phyloP scores from a whole-genome alignment of 2,329 filamentous ascomycete genomes.

The Sclerotinia glacialis region DNA sequence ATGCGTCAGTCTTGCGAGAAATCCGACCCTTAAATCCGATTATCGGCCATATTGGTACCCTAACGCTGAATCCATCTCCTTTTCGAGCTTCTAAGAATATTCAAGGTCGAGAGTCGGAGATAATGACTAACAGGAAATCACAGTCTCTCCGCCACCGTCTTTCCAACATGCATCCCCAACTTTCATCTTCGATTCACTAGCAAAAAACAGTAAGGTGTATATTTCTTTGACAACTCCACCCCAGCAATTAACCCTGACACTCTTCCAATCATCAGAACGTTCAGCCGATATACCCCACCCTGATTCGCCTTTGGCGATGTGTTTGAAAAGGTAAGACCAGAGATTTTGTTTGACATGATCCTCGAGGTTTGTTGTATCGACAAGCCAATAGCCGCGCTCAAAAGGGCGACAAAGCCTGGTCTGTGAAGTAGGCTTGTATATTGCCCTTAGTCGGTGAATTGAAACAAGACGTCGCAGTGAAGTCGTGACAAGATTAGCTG shows the following conservation, averaged over 20 bases:
- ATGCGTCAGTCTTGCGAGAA: background rate
- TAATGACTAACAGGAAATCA: background rate
- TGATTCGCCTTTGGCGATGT: constrained; percentile 55
- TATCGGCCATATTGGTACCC: background rate
- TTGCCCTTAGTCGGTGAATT: constrained; percentile 50
- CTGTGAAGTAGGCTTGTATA: constrained; percentile 52
- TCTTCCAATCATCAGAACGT: constrained; percentile 44
- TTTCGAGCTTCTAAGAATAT: background rate
- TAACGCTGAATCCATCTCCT: background rate
- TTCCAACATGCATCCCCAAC: constrained; percentile 62
- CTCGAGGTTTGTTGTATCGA: constrained; percentile 59
- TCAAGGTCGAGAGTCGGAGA: background rate
- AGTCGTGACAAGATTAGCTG: constrained; percentile 54
- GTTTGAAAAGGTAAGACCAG: constrained; percentile 62
- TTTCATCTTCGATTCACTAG: constrained; percentile 61
- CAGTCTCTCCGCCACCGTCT: constrained; percentile 54
- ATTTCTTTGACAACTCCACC: constrained; percentile 69
- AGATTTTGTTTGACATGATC: constrained; percentile 48
- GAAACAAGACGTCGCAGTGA: constrained; percentile 42
- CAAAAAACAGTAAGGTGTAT: constrained; percentile 72
- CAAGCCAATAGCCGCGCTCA: constrained; percentile 76
- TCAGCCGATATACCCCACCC: constrained; percentile 67
- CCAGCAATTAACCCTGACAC: constrained; percentile 72
- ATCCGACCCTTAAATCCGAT: background rate
- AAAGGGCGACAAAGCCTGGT: constrained; percentile 51